A percentile compares a stretch with the other conserved stretches of the same genome.
Conservation (phyloP, 305 asterid genomes). For the Andrographis paniculata region DNA sequence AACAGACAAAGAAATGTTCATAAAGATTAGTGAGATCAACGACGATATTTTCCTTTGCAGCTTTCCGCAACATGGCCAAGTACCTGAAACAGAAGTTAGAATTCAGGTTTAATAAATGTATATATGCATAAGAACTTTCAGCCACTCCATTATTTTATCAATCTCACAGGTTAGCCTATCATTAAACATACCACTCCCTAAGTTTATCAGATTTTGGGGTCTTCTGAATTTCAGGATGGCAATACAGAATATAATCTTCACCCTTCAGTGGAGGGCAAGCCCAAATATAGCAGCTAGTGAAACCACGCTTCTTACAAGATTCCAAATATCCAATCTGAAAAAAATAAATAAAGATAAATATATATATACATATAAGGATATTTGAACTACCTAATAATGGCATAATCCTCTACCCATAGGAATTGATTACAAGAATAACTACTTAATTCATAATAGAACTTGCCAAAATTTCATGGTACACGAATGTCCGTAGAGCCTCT, state of each 20-base stretch:
- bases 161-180: conserved; percentile 11
- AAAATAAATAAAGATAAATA: background rate
- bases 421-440: conserved; percentile 14
- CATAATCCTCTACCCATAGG: too few species aligned
- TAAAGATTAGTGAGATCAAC: conserved; percentile 80
- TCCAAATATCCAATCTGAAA: conserved; percentile 91
- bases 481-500: conserved; percentile 96
- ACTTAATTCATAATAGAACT: conserved; percentile 23
- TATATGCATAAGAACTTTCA: too few species aligned
- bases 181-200: conserved; percentile 76
- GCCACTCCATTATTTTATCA: too few species aligned
- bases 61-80: conserved; percentile 84
- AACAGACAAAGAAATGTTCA: conserved; percentile 72
- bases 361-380: too few species aligned
- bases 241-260: conserved; percentile 90
- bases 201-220: conserved; percentile 98
- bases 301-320: conserved; percentile 88
- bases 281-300: conserved; percentile 96
- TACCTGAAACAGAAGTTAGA: conserved; percentile 57
- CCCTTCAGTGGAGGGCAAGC: conserved; percentile 97
- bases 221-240: conserved; percentile 99
- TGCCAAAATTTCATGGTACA: conserved; percentile 96
- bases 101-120: too few species aligned
- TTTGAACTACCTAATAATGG: too few species aligned
- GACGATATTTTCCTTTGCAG: conserved; percentile 71